Evolutionary conservation across 352 stramenopile species (phyloP).

Genomic region (Globisporangium lucens): DNA sequence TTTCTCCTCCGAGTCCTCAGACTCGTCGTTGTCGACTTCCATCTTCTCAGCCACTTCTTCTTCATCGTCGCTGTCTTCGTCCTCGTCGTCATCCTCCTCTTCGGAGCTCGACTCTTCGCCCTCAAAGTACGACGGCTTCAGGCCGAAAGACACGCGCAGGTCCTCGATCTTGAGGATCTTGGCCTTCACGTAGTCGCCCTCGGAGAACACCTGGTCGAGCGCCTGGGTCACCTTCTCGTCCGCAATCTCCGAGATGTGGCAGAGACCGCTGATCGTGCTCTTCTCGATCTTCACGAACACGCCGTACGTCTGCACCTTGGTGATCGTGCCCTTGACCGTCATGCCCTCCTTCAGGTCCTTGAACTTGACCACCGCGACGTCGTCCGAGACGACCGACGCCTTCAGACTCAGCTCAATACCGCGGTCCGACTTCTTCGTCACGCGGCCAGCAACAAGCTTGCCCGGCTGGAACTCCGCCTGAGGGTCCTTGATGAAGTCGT

Average conservation of each 20-base stretch:
- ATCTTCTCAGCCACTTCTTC: slow-evolving; percentile 25
- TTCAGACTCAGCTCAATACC: slow-evolving; percentile 93
- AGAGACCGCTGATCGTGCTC: slow-evolving; percentile 93
- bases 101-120: slow-evolving; percentile 89
- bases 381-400: slow-evolving; percentile 91
- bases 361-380: slow-evolving; percentile 81
- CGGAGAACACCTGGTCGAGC: slow-evolving; percentile 91
- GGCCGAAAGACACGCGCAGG: slow-evolving; percentile 90
- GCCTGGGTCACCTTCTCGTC: slow-evolving; percentile 93
- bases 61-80: slow-evolving; percentile 30
- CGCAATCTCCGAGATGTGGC: slow-evolving; percentile 95
- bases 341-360: slow-evolving; percentile 88
- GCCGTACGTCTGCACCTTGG: slow-evolving; percentile 93
- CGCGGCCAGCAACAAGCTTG: slow-evolving; percentile 93
- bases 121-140: slow-evolving; percentile 97
- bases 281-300: slow-evolving; percentile 96
- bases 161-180: slow-evolving; percentile 94
- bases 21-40: slow-evolving; percentile 44
- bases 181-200: slow-evolving; percentile 96
- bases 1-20: slow-evolving; percentile 49
- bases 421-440: slow-evolving; percentile 85
- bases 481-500: slow-evolving; percentile 94
- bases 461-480: slow-evolving; percentile 85
- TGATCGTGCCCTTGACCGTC: slow-evolving; percentile 95
- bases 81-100: slow-evolving; percentile 71